Evolutionary conservation across 352 stramenopile species (phyloP), one percentile per base, ranked within the genome.

Genomic region (Globisporangium cystogenes): DNA sequence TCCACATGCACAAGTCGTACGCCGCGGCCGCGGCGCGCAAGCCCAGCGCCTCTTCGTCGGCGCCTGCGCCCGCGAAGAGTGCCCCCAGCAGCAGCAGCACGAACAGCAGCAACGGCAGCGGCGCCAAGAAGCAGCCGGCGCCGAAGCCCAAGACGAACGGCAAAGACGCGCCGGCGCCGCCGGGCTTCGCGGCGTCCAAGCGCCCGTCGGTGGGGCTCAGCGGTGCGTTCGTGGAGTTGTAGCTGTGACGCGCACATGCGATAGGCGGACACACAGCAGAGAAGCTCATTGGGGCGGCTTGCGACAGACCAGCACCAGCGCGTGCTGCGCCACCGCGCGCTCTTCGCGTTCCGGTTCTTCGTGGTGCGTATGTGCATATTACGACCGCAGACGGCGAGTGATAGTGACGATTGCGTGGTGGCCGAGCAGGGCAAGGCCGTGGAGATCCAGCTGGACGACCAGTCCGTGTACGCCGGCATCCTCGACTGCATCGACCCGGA

Each of bases 401-500:
- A 51, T 33, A 16, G 15, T 11, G 11, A 36, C 31, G 8, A 15
- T 5, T 7, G 10, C 8, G 31, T 36, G 7, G 11, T 36, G 15
- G 5, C 5, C 11, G 40, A 23, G 12, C 27, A 73, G 59, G 82
- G 83, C 31, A 88, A 86, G 59, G 68, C 70, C 4, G 83, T 91
- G 20, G 74, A 91, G 33, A 69, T 93, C 26, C 68, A 82, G 51
- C 67, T 90, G 21, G 67, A 71, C 27, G 78, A 75, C 24, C 51
- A 65, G 14, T 86, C 75, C 35, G 67, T 80, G n/a, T 93, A 86
- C 61, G 56, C 72, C 20, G 83, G 83, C 20, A 59, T 90, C 7
- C 65, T 93, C 59, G 78, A 93, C 65, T 90, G 80, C 62, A 70
- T 93, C 46, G 81, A 93, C 59, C 83, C 81, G 7, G 81, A 93